Base-by-base conservation (phyloP, 257 asterid species). In the Verbascum thapsus region DNA sequence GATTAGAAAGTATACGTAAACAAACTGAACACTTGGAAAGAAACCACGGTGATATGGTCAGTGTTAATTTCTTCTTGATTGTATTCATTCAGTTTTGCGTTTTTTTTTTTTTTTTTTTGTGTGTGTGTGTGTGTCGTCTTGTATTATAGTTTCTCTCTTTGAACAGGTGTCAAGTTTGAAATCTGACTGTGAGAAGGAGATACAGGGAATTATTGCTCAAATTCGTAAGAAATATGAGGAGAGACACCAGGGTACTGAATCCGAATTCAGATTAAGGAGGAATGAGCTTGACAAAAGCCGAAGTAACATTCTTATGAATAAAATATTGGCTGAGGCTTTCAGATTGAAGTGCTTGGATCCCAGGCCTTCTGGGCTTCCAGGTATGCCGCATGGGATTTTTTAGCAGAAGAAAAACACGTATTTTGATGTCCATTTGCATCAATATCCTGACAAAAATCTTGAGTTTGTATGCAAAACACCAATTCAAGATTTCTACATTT, bases 161-260 rank as follows among this genome's bases (percentile, higher is more conserved):
- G 11, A 16, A 57, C 94, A 91, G 98, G 72, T 69, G 42, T 53
- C 70, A 45, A 76, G n/a, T 63, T 71, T 80, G 69, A 73, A 61
- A 58, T 71, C 80, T 57, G 94, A 88, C 40, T 82, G 94, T 49
- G 96, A 91, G 64, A 88, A 80, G 83, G 95, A 81, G 74, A 80
- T 86, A 44, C 82, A 73, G 71, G 88, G 84, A 63, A 48, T 74
- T 26, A 45, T 70, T 74, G 59, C 82, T 61, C 82, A 85, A 79
- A 75, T 91, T 50, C 87, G 76, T 37, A 66, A 53, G 1, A 80
- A 72, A 55, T 88, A 81, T 35, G 86, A 80, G 38, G 67, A 62
- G 74, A 91, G 83, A 74, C 65, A 52, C 55, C 71, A 69, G 78
- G 90, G 81, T 55, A 63, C 70, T 65, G 94, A 83, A 65, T 66